phyloP scores from a whole-genome alignment of 257 asterid genomes.

The Voacanga thouarsii region DNA sequence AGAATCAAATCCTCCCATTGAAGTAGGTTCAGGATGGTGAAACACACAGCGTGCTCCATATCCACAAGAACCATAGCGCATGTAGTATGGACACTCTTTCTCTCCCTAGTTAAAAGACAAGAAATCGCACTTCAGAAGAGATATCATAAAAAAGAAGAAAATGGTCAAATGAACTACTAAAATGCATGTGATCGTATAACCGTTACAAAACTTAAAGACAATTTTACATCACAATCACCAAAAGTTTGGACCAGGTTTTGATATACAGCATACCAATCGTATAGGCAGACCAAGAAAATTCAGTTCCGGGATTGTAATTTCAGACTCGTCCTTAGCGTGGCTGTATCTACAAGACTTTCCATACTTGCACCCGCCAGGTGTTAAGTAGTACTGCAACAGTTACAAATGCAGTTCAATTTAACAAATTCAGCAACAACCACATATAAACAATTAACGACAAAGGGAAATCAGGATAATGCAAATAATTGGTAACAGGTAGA shows the following conservation, averaged over 20 bases:
- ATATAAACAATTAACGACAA: not conserved
- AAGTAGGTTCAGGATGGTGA: slow-evolving; percentile 41
- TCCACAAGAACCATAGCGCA: slow-evolving; percentile 41
- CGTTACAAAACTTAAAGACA: not conserved
- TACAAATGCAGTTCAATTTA: not conserved
- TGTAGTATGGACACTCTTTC: slow-evolving; percentile 40
- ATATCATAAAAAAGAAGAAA: not conserved
- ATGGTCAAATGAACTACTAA: not conserved
- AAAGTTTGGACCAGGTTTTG: slow-evolving; percentile 7
- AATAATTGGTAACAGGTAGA: not conserved
- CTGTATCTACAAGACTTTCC: slow-evolving; percentile 62
- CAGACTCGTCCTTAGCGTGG: slow-evolving; percentile 44
- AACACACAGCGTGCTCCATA: slow-evolving; percentile 33
- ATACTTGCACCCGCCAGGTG: slow-evolving; percentile 72
- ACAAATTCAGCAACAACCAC: not conserved
- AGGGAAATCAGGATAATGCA: not conserved
- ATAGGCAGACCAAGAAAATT: slow-evolving; percentile 79
- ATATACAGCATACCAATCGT: slow-evolving; percentile 43
- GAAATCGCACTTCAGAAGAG: not conserved
- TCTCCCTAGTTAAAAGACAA: slow-evolving; percentile 29
- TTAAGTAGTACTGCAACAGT: slow-evolving; percentile 62
- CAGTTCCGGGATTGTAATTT: slow-evolving; percentile 30
- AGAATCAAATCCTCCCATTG: slow-evolving; percentile 15
- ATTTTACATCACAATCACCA: slow-evolving; percentile 7
- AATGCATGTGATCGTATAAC: not conserved